phyloP scores from a whole-genome alignment of 2,329 filamentous ascomycete species.

The Amphichorda felina region DNA sequence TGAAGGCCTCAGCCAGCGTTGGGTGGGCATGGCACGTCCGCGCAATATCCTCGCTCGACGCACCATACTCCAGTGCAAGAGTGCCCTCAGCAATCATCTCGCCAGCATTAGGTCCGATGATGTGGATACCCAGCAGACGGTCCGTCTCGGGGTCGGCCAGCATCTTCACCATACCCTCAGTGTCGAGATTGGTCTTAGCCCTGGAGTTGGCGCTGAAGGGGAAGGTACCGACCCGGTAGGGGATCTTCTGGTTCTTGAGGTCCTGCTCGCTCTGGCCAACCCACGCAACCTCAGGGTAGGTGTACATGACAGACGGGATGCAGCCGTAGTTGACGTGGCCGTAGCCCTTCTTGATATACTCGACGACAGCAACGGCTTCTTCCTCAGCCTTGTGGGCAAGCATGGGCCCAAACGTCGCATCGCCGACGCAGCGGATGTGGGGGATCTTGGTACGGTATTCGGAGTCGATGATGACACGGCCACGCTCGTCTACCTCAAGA shows the following conservation, averaged over 20 bases:
- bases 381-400: constrained; percentile 99
- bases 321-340: constrained; percentile 98
- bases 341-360: constrained; percentile 96
- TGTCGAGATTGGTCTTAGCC: constrained; percentile 97
- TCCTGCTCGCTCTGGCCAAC: constrained; percentile 97
- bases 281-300: constrained; percentile 96
- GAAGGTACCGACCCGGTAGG: constrained; percentile 90
- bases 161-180: constrained; percentile 95
- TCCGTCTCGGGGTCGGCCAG: constrained; percentile 93
- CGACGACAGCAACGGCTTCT: constrained; percentile 86
- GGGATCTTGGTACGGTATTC: constrained; percentile 97
- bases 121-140: constrained; percentile 88
- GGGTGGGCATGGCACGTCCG: constrained; percentile 96
- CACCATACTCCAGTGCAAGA: constrained; percentile 90
- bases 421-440: constrained; percentile 93
- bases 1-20: constrained; percentile 93
- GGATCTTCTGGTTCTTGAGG: constrained; percentile 76
- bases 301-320: constrained; percentile 99
- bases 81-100: constrained; percentile 99
- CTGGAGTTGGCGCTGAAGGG: constrained; percentile 97
- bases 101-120: constrained; percentile 88
- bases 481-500: constrained; percentile 82
- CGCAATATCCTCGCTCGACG: constrained; percentile 86
- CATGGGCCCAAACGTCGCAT: constrained; percentile 97
- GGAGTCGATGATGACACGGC: constrained; percentile 92